A percentile compares a stretch with the other conserved stretches of the same genome.
These are phyloP conservation scores for Chlamydomonas asymmetrica DNA, from an alignment of 139 green algal genomes.

Conservation along the genomic window DNA sequence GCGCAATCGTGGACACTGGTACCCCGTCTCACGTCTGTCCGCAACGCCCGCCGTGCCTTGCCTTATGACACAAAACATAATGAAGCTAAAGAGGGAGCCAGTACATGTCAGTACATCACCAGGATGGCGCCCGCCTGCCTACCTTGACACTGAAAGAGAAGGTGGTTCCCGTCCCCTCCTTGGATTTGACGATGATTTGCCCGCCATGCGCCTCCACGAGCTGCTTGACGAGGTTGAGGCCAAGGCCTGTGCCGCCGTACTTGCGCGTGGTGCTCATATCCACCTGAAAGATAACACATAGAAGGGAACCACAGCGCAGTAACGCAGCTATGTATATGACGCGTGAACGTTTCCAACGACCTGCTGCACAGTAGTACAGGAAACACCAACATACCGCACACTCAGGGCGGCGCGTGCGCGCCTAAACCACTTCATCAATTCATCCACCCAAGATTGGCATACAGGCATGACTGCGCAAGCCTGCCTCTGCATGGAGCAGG, in stretches of 20 bases:
- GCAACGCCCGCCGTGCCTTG: too few relatives aligned
- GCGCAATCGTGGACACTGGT: too few relatives aligned
- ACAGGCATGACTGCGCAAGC: not conserved
- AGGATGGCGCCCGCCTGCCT: not conserved
- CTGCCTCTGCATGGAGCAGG: too few relatives aligned
- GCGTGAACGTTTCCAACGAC: too few relatives aligned
- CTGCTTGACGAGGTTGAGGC: conserved; percentile 61
- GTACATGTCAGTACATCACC: too few relatives aligned
- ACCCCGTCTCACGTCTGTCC: too few relatives aligned
- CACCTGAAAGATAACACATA: conserved; percentile 41
- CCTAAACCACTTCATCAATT: not conserved
- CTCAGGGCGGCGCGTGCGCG: too few relatives aligned
- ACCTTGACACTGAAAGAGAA: conserved; percentile 52
- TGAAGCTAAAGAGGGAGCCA: too few relatives aligned
- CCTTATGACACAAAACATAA: too few relatives aligned
- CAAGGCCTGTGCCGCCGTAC: conserved; percentile 69
- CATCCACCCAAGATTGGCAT: not conserved
- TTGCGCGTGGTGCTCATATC: conserved; percentile 59
- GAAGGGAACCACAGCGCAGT: conserved; percentile 5
- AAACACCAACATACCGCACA: too few relatives aligned
- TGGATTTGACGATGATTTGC: conserved; percentile 43
- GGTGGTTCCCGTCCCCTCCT: conserved; percentile 41
- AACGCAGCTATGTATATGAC: not conserved
- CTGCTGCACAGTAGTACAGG: too few relatives aligned
- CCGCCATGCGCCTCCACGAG: conserved; percentile 59